Conservation (phyloP, 1,284 basidiomycete genomes). For the Porogramme epimiltina region DNA sequence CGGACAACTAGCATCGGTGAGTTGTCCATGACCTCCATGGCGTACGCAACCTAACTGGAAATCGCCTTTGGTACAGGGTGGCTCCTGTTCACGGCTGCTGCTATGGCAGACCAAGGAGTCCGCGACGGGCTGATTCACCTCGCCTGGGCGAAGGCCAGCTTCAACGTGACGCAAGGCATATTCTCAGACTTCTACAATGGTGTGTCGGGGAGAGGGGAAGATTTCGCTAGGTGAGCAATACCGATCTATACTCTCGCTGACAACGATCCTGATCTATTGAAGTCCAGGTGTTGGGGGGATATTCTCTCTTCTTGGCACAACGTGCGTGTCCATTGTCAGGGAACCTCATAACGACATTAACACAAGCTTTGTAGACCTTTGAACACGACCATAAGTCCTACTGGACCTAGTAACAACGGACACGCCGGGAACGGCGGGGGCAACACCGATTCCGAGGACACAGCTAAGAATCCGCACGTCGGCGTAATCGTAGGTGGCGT, state of each 20-base stretch:
- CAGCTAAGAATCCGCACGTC: not conserved
- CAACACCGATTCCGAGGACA: not conserved
- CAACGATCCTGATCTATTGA: not conserved
- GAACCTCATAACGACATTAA: not conserved
- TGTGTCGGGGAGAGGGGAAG: slow-evolving; percentile 8
- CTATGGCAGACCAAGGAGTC: slow-evolving; percentile 17
- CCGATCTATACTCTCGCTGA: not conserved
- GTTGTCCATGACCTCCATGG: not conserved
- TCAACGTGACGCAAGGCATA: slow-evolving; percentile 20
- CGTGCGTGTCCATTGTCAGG: slow-evolving; percentile 7
- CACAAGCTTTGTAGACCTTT: slow-evolving; percentile 6
- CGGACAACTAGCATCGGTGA: slow-evolving; percentile 12
- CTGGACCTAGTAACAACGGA: not conserved
- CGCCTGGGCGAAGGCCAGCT: slow-evolving; percentile 23
- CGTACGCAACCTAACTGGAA: not conserved
- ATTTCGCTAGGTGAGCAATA: slow-evolving; percentile 19
- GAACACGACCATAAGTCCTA: slow-evolving; percentile 17
- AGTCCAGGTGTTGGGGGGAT: slow-evolving; percentile 25
- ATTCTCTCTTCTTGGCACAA: slow-evolving; percentile 24
- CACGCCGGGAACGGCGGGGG: not conserved
- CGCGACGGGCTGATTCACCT: slow-evolving; percentile 21
- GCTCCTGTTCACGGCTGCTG: slow-evolving; percentile 28
- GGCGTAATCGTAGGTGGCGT: slow-evolving; percentile 24
- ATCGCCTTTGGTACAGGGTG: slow-evolving; percentile 21
- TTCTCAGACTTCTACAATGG: slow-evolving; percentile 23